phyloP scores from a whole-genome alignment of 441 rosid species.

The Pelargonium fulgidum region DNA sequence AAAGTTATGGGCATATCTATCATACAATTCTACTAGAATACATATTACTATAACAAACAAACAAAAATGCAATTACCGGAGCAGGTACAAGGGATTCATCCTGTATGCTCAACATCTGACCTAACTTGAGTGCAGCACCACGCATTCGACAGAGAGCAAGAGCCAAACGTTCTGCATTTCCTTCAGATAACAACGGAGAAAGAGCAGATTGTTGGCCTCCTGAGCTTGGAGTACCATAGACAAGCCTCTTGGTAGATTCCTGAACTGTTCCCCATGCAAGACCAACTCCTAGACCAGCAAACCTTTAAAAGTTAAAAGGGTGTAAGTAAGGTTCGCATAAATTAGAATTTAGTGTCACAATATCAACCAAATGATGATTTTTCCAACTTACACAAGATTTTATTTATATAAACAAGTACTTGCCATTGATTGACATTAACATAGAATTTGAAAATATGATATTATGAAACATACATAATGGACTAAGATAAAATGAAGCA shows the following conservation, averaged over 20 bases:
- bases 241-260: conserved; percentile 79
- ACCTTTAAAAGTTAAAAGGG: conserved; percentile 53
- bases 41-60: not conserved
- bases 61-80: conserved; percentile 40
- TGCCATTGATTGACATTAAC: not conserved
- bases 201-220: conserved; percentile 53
- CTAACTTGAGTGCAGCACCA: conserved; percentile 93
- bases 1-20: too few species aligned
- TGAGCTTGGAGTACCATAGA: conserved; percentile 50
- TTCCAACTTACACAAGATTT: not conserved
- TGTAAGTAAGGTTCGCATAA: conserved; percentile 23
- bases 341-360: not conserved
- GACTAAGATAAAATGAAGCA: not conserved
- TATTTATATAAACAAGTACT: not conserved
- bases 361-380: not conserved
- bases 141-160: conserved; percentile 89
- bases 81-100: conserved; percentile 97
- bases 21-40: too few species aligned
- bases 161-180: conserved; percentile 88
- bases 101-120: conserved; percentile 95
- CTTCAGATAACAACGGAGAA: conserved; percentile 67
- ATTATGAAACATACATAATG: too few species aligned
- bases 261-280: conserved; percentile 91
- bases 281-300: conserved; percentile 96
- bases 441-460: not conserved